A percentile compares a stretch with the other conserved stretches of the same genome.
These are phyloP conservation scores for Rhazya stricta DNA, from an alignment of 257 asterid genomes.

Conservation along the genomic window DNA sequence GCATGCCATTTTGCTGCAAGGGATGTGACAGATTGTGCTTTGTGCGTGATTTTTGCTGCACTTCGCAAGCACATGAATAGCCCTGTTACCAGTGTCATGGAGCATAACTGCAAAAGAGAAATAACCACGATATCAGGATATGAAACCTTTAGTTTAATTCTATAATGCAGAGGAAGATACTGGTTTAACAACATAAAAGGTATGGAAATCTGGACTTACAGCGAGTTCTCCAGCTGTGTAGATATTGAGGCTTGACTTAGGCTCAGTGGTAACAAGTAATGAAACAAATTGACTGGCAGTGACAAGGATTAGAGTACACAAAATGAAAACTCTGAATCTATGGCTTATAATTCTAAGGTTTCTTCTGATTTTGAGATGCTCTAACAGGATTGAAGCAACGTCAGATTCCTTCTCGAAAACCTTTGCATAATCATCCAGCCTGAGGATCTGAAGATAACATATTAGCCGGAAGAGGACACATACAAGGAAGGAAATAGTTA, in stretches of 20 bases:
- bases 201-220: slow-evolving; percentile 32
- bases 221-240: slow-evolving; percentile 79
- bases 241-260: slow-evolving; percentile 44
- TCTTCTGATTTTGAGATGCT: slow-evolving; percentile 80
- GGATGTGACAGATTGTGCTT: slow-evolving; percentile 65
- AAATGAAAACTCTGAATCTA: slow-evolving; percentile 71
- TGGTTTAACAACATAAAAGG: background rate
- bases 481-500: slow-evolving; percentile 67
- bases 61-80: slow-evolving; percentile 78
- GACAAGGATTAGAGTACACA: slow-evolving; percentile 57
- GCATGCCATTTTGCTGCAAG: slow-evolving; percentile 95
- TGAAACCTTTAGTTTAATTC: background rate
- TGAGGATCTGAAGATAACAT: slow-evolving; percentile 66
- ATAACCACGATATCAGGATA: background rate
- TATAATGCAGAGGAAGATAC: background rate
- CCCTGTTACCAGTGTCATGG: slow-evolving; percentile 76
- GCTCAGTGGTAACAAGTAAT: slow-evolving; percentile 52
- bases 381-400: slow-evolving; percentile 57
- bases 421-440: slow-evolving; percentile 72
- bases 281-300: slow-evolving; percentile 76
- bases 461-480: slow-evolving; percentile 83
- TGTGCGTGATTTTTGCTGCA: slow-evolving; percentile 91
- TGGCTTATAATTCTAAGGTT: slow-evolving; percentile 82
- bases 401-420: slow-evolving; percentile 70
- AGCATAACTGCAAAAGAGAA: slow-evolving; percentile 54